These are phyloP conservation scores for Chiua sp. DNA, from an alignment of 1,284 basidiomycete species.

Conservation along the genomic window DNA sequence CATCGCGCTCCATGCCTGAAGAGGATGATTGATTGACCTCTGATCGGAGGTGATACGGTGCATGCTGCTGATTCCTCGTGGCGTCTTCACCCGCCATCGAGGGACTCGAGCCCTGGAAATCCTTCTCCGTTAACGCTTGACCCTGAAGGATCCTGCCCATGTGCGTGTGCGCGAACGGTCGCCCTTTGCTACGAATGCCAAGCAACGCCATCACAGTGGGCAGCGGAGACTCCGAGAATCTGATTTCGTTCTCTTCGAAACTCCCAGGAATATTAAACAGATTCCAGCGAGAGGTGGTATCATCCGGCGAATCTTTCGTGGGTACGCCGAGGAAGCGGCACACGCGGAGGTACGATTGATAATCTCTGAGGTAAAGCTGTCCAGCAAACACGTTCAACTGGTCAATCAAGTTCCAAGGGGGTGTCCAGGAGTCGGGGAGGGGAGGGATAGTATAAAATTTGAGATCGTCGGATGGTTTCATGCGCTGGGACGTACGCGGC, in stretches of 20 bases:
- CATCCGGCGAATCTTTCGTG: not conserved
- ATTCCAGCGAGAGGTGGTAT: not conserved
- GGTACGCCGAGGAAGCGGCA: not conserved
- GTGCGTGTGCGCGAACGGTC: not conserved
- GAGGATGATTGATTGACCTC: too few relatives aligned
- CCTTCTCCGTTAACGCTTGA: too few relatives aligned
- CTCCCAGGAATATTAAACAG: not conserved
- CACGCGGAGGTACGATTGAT: constrained; percentile 30
- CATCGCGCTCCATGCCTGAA: too few relatives aligned
- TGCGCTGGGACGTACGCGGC: constrained; percentile 39
- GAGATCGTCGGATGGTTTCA: constrained; percentile 44
- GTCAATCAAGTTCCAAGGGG: not conserved
- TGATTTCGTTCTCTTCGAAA: not conserved
- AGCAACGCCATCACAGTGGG: not conserved
- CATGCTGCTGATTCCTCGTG: too few relatives aligned
- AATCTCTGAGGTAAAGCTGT: constrained; percentile 12
- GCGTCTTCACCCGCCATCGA: too few relatives aligned
- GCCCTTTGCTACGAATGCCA: not conserved
- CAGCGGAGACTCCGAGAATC: not conserved
- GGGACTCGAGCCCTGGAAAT: too few relatives aligned
- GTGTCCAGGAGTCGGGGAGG: not conserved
- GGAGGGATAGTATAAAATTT: constrained; percentile 39
- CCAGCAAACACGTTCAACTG: constrained; percentile 43
- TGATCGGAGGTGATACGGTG: too few relatives aligned
- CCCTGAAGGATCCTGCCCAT: constrained; percentile 1